Conservation (phyloP, 331 rosid genomes). For the Quercus phellos region DNA sequence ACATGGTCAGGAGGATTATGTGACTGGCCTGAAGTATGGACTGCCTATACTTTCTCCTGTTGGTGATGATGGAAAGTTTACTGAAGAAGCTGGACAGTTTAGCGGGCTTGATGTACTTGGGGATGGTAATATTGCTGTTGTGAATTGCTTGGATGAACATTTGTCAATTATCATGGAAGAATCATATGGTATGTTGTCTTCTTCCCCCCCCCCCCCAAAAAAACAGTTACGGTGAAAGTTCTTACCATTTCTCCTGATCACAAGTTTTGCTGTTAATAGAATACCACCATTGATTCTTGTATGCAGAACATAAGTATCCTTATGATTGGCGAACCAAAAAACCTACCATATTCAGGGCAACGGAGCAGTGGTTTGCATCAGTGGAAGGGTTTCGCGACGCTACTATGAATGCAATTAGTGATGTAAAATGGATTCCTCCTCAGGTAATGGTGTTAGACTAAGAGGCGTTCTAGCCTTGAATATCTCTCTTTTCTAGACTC, state of each 20-base stretch:
- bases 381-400: conserved; percentile 88
- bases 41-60: conserved; percentile 85
- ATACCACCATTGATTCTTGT: conserved; percentile 19
- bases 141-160: conserved; percentile 74
- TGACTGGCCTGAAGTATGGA: conserved; percentile 89
- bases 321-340: conserved; percentile 98
- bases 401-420: conserved; percentile 77
- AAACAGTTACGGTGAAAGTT: background rate
- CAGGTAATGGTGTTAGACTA: conserved; percentile 52
- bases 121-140: conserved; percentile 81
- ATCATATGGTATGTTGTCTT: conserved; percentile 57
- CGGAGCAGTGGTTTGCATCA: conserved; percentile 99
- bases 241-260: background rate
- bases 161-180: conserved; percentile 83
- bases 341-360: conserved; percentile 96
- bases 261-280: background rate
- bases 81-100: conserved; percentile 91
- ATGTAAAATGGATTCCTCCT: conserved; percentile 86
- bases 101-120: conserved; percentile 92
- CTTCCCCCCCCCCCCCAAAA: background rate
- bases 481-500: background rate
- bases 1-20: conserved; percentile 97
- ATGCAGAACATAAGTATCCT: conserved; percentile 94
- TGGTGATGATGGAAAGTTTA: conserved; percentile 82
- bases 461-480: background rate